Conservation (phyloP, 176 grass and related monocot genomes). For the Musa troglodytarum region DNA sequence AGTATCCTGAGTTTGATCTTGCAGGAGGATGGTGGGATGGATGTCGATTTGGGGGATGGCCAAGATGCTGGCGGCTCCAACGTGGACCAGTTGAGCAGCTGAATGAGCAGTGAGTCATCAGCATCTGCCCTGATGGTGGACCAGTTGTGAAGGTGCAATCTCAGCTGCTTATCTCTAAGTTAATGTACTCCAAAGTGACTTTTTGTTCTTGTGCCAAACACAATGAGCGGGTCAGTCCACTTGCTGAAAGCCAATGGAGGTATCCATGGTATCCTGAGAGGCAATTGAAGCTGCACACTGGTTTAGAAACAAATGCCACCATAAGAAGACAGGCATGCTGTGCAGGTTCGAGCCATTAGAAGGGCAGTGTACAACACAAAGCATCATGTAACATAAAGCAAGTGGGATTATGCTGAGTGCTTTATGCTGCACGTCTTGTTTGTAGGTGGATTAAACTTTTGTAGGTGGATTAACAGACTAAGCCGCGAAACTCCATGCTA, state of each 20-base stretch:
- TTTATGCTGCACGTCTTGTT: not conserved
- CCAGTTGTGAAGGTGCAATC: too few species aligned
- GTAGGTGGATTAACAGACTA: not conserved
- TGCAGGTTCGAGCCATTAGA: too few species aligned
- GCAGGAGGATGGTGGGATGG: too few species aligned
- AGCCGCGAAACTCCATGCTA: not conserved
- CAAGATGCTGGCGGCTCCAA: not conserved
- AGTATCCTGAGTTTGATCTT: too few species aligned
- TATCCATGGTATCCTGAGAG: not conserved
- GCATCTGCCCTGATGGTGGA: too few species aligned
- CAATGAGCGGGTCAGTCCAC: too few species aligned
- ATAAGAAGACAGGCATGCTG: too few species aligned
- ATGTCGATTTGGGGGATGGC: not conserved
- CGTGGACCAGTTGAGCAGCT: not conserved
- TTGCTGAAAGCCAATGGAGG: not conserved
- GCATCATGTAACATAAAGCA: not conserved
- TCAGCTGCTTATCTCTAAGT: too few species aligned
- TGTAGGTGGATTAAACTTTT: not conserved
- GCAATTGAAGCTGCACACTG: not conserved
- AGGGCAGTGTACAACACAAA: not conserved
- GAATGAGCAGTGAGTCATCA: not conserved
- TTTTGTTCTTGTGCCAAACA: too few species aligned
- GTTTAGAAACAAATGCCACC: too few species aligned
- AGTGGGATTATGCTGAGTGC: not conserved
- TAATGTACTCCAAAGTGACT: too few species aligned